Evolutionary conservation across 345 rosid species (phyloP), one percentile per base, ranked within the genome.

Genomic region (Populus ilicifolia): DNA sequence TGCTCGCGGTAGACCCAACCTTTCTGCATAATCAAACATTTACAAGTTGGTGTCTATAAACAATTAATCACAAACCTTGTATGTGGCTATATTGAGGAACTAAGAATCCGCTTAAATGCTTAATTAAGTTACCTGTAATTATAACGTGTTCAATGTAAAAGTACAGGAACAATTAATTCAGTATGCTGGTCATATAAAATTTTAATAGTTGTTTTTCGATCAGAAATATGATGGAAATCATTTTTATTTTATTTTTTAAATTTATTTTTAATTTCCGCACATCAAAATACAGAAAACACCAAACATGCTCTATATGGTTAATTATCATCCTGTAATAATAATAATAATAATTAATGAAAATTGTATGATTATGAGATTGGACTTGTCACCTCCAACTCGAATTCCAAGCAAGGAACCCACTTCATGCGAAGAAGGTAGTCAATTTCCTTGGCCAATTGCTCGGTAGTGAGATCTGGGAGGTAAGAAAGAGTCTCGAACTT

Each of bases 351-450:
- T n/a, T n/a, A n/a, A 29, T 59, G 63, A 23, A 9, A 23, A 23
- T 59, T 59, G 63, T 59, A 25, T 10, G 14, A n/a, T n/a, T 59
- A 59, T n/a, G 44, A 18, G 23, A 16, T 16, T 33, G 70, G 23
- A 35, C 18, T 36, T 6, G 6, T 67, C 39, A 89, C 89, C 87
- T 81, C 83, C 61, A 80, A 48, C 78, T 86, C 87, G 83, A 89
- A 89, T 77, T 89, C 93, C 77, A 88, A 74, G 84, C 93, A 89
- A 52, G 93, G 93, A 78, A 88, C 50, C 91, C 93, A 89, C 59
- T 81, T 81, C 21, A 1, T 43, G 50, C 93, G 87, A 67, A 89
- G 23, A 75, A 88, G 91, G 89, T 89, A 89, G 20, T 80, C 84
- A 0, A 88, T 70, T 79, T 89, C 93, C 84, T 75, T 84, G 1